phyloP scores from a whole-genome alignment of 2,329 filamentous ascomycete genomes.

The Dryadomyces quercivorus region DNA sequence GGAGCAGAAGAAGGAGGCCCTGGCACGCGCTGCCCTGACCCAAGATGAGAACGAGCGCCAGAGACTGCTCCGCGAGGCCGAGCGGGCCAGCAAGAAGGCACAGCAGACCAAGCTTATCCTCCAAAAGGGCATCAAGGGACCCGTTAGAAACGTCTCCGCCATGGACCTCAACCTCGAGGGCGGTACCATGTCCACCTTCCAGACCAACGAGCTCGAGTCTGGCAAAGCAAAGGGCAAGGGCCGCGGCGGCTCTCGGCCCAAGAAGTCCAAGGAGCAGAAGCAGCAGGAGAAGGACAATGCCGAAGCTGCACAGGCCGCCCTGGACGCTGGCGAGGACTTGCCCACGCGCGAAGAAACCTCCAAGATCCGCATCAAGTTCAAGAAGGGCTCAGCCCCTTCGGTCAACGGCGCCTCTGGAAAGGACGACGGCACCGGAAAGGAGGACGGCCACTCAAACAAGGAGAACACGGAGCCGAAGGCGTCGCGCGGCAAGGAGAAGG shows the following conservation, averaged over 20 bases:
- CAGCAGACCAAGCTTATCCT: conserved; percentile 80
- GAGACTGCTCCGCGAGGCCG: conserved; percentile 72
- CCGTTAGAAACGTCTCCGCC: conserved; percentile 51
- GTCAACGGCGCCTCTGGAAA: conserved; percentile 12
- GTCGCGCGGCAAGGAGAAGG: conserved; percentile 28
- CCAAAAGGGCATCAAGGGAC: conserved; percentile 76
- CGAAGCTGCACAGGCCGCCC: conserved; percentile 73
- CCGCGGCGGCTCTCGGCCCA: conserved; percentile 55
- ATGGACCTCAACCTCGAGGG: conserved; percentile 74
- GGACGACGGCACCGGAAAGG: conserved; percentile 27
- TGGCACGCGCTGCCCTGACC: conserved; percentile 65
- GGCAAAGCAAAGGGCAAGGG: conserved; percentile 37
- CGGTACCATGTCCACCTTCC: conserved; percentile 76
- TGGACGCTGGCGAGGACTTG: conserved; percentile 67
- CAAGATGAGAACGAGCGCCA: conserved; percentile 72
- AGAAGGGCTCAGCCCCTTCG: conserved; percentile 29
- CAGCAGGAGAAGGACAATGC: conserved; percentile 72
- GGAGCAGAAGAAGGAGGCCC: conserved; percentile 75
- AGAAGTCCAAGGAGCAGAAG: conserved; percentile 85
- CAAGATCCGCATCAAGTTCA: conserved; percentile 54
- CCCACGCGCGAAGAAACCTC: conserved; percentile 44
- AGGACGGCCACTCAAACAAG: conserved; percentile 32
- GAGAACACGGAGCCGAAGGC: conserved; percentile 33
- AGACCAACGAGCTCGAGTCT: conserved; percentile 47
- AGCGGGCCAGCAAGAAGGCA: conserved; percentile 85